Evolutionary conservation across 331 rosid species (phyloP).

Genomic region (Acacia concinna): DNA sequence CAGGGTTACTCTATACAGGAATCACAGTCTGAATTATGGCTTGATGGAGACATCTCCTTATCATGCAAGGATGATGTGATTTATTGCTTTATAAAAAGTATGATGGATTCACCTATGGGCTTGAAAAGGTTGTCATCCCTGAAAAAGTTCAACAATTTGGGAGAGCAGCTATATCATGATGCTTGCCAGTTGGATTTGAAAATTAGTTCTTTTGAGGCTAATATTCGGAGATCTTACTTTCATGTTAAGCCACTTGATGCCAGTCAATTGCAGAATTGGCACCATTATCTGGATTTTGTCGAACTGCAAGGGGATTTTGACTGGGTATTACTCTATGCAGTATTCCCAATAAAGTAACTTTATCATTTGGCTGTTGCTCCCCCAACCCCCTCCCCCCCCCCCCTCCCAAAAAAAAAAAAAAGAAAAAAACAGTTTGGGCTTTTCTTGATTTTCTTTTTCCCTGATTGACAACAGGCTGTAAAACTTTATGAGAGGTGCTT

Average conservation of each 20-base stretch:
- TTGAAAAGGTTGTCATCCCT: constrained; percentile 50
- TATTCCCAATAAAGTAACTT: constrained; percentile 29
- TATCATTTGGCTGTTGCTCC: constrained; percentile 3
- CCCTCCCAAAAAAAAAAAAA: too few relatives aligned
- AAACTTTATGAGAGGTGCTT: constrained; percentile 91
- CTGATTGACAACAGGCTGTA: constrained; percentile 56
- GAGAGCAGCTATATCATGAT: constrained; percentile 64
- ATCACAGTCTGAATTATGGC: constrained; percentile 45
- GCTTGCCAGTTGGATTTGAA: constrained; percentile 59
- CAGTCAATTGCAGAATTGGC: constrained; percentile 85
- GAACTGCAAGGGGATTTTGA: constrained; percentile 89
- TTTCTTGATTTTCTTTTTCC: constrained; percentile 33
- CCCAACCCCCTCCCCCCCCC: not conserved
- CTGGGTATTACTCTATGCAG: constrained; percentile 60
- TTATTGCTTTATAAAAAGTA: constrained; percentile 52
- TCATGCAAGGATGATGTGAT: constrained; percentile 45
- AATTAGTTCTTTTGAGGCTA: constrained; percentile 62
- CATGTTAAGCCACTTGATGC: constrained; percentile 68
- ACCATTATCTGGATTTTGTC: constrained; percentile 76
- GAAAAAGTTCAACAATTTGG: constrained; percentile 58
- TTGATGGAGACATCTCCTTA: constrained; percentile 45
- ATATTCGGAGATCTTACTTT: constrained; percentile 69
- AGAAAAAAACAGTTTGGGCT: constrained; percentile 7
- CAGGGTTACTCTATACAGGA: constrained; percentile 40
- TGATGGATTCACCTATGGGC: constrained; percentile 61